These are phyloP conservation scores for Balakata baccata DNA, from an alignment of 345 rosid species.

Conservation along the genomic window DNA sequence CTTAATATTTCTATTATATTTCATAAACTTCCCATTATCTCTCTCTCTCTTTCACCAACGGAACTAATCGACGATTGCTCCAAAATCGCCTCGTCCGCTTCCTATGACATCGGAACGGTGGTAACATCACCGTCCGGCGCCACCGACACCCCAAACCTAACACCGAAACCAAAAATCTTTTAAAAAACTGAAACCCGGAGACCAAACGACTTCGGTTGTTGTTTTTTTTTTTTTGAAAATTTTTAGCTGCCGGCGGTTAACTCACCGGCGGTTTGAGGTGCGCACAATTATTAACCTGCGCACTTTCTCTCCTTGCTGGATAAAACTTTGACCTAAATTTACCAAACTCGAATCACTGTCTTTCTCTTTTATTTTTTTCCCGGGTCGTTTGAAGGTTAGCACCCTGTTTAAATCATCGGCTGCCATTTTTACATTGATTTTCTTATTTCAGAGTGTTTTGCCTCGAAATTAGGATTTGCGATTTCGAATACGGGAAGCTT, in stretches of 20 bases:
- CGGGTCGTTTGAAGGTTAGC: constrained; percentile 23
- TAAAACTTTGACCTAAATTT: constrained; percentile 27
- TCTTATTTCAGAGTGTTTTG: constrained; percentile 8
- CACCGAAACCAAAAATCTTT: constrained; percentile 16
- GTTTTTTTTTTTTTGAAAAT: constrained; percentile 9
- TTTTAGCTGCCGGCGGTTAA: constrained; percentile 35
- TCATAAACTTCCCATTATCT: constrained; percentile 11
- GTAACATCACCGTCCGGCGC: constrained; percentile 22
- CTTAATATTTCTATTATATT: not conserved
- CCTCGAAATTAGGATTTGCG: constrained; percentile 25
- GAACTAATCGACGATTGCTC: constrained; percentile 57
- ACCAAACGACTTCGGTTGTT: constrained; percentile 24
- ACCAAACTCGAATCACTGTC: constrained; percentile 16
- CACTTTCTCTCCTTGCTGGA: constrained; percentile 24
- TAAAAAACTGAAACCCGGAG: not conserved
- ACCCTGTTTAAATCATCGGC: constrained; percentile 25
- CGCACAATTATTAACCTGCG: constrained; percentile 47
- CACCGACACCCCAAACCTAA: constrained; percentile 14
- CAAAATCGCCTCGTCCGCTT: constrained; percentile 39
- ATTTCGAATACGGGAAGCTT: constrained; percentile 23
- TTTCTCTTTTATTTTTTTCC: constrained; percentile 18
- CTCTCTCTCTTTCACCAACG: constrained; percentile 12
- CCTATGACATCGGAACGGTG: constrained; percentile 33
- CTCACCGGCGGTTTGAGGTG: constrained; percentile 55
- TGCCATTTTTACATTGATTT: constrained; percentile 25